Evolutionary conservation across 106 monocot species (phyloP).

Genomic region (Xerophyta viscosa): DNA sequence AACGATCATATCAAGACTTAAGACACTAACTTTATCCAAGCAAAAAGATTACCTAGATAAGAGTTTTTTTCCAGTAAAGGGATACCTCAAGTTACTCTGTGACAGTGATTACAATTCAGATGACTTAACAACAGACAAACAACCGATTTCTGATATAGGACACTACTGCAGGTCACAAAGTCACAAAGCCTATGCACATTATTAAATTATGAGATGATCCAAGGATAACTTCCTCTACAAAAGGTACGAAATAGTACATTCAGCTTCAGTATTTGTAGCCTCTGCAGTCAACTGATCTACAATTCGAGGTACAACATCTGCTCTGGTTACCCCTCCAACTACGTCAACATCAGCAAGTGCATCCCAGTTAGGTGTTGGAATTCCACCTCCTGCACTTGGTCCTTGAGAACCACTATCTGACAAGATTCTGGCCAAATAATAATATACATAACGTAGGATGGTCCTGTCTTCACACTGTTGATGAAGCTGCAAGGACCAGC

Average conservation of each 20-base stretch:
- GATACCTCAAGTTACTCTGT: too few relatives aligned
- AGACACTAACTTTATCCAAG: too few relatives aligned
- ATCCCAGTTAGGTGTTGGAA: conserved; percentile 99
- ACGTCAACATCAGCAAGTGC: conserved; percentile 99
- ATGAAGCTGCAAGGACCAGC: conserved; percentile 63
- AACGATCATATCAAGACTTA: too few relatives aligned
- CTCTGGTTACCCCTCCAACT: conserved; percentile 91
- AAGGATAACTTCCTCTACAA: too few relatives aligned
- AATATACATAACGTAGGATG: conserved; percentile 98
- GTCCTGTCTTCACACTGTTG: conserved; percentile 94
- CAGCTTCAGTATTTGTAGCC: conserved; percentile 58
- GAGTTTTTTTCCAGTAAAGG: too few relatives aligned
- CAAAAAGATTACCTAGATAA: too few relatives aligned
- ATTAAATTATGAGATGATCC: too few relatives aligned
- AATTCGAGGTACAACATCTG: conserved; percentile 93
- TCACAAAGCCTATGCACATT: too few relatives aligned
- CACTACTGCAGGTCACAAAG: too few relatives aligned
- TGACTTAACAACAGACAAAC: too few relatives aligned
- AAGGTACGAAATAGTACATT: conserved; percentile 41
- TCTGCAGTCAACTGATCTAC: conserved; percentile 78
- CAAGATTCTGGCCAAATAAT: conserved; percentile 96
- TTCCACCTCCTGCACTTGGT: conserved; percentile 83
- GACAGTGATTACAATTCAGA: too few relatives aligned
- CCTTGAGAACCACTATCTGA: conserved; percentile 87
- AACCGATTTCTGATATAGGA: too few relatives aligned